Evolutionary conservation across 2,329 filamentous ascomycete species (phyloP).

Genomic region (Epichloe coenophiala): DNA sequence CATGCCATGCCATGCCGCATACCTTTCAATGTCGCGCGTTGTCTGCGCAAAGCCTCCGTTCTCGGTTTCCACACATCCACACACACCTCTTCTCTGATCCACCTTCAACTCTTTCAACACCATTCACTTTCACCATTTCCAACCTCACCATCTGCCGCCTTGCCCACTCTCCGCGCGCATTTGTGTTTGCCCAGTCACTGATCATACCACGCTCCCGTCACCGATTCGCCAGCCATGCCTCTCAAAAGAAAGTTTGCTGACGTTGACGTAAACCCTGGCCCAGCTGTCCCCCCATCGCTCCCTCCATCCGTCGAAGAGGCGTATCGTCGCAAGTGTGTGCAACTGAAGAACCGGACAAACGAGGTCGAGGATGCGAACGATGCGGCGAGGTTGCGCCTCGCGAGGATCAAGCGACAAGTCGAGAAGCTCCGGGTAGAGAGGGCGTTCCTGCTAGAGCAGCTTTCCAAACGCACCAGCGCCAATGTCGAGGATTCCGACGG

Average conservation of each 20-base stretch:
- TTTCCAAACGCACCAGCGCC: slow-evolving; percentile 59
- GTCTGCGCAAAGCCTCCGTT: slow-evolving; percentile 1
- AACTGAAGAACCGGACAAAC: slow-evolving; percentile 78
- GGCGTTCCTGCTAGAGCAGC: slow-evolving; percentile 59
- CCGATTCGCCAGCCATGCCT: slow-evolving; percentile 15
- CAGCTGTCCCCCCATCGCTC: slow-evolving; percentile 42
- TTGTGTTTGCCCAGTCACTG: background rate
- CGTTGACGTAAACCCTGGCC: slow-evolving; percentile 19
- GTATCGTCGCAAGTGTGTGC: slow-evolving; percentile 92
- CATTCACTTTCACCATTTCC: background rate
- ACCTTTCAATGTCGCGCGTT: background rate
- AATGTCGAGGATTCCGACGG: slow-evolving; percentile 69
- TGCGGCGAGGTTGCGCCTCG: slow-evolving; percentile 62
- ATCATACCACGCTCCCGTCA: background rate
- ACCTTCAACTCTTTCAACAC: too few relatives aligned
- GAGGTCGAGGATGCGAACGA: slow-evolving; percentile 92
- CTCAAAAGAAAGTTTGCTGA: slow-evolving; percentile 23
- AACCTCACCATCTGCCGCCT: background rate
- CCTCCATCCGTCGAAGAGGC: slow-evolving; percentile 91
- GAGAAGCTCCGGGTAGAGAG: slow-evolving; percentile 85
- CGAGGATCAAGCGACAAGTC: slow-evolving; percentile 69
- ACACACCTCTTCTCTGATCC: too few relatives aligned
- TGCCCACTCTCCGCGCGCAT: background rate
- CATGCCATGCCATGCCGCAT: background rate
- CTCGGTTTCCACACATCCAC: background rate